Base-by-base conservation (phyloP, 139 green algal genomes). In the Pleodorina starrii region DNA sequence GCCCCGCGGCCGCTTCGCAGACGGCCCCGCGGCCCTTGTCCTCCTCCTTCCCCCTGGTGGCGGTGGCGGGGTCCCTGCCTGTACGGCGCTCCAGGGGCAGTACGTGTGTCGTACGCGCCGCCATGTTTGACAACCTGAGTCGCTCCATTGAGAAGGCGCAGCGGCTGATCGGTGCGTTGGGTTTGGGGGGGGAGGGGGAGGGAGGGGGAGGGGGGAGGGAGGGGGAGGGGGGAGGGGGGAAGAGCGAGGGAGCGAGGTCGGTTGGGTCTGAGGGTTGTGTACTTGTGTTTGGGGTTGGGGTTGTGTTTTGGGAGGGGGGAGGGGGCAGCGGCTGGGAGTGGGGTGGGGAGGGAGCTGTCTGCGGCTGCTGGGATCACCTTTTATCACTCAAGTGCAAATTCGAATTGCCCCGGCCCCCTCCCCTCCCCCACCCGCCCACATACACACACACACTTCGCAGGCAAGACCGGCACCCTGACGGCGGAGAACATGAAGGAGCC, bases 401-500 rank as follows among this genome's bases (percentile, higher is more conserved):
- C n/a, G n/a, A n/a, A n/a, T n/a, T 10, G 1, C 7, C 36, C 38
- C 21, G 1, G 9, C 17, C 57, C 42, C 40, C 21, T 21, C 81
- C 29, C n/a, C 19, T 23, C 7, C 63, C 42, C 19, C 43, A 1
- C 17, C 43, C 27, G 0, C 32, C 83, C 44, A 3, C 68, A n/a
- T 21, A 42, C 73, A 5, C 72, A 23, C 23, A 23, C 17, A 72
- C 3, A 32, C 4, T 40, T 54, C 16, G 38, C 79, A 86, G 79
- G 78, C 51, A 92, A 88, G 68, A 71, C 97, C 86, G 96, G 94
- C 74, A 95, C 97, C 84, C 92, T 99, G 40, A 99, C 96, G 0
- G 35, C 90, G 23, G 98, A 99, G 66, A 99, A 99, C 91, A 97
- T 99, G 60, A 99, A 99, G 92, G 95, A 95, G 82, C 87, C 85